Conservation (phyloP, 2,329 filamentous ascomycete genomes). For the Colletotrichum sp. region DNA sequence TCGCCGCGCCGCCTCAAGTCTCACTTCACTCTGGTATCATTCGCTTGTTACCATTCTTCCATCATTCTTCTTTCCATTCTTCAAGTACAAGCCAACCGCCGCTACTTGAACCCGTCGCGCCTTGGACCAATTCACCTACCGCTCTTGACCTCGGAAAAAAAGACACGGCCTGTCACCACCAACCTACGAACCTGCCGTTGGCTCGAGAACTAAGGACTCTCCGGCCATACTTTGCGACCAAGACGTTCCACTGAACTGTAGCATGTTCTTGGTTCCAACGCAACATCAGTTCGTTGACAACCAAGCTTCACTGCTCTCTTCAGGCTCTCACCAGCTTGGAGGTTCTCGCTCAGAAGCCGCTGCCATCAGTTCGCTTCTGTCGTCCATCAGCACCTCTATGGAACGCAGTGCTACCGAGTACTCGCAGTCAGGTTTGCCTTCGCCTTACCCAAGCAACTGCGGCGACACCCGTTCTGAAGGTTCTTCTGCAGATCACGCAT, state of each 20-base stretch:
- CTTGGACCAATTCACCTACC: slow-evolving; percentile 1
- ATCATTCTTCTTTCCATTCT: slow-evolving; percentile 21
- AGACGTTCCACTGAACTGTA: slow-evolving; percentile 32
- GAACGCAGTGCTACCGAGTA: slow-evolving; percentile 74
- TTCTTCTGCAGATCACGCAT: slow-evolving; percentile 85
- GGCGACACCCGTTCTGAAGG: slow-evolving; percentile 82
- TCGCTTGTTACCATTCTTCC: slow-evolving; percentile 10
- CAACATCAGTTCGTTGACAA: slow-evolving; percentile 34
- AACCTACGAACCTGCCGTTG: slow-evolving; percentile 24
- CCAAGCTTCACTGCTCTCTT: slow-evolving; percentile 32
- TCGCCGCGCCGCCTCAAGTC: slow-evolving; percentile 24
- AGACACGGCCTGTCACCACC: slow-evolving; percentile 9
- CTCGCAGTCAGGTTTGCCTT: slow-evolving; percentile 87
- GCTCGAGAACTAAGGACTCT: slow-evolving; percentile 35
- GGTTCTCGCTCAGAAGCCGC: slow-evolving; percentile 29
- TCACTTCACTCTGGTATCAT: slow-evolving; percentile 16
- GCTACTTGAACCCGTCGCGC: slow-evolving; percentile 16
- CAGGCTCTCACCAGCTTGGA: slow-evolving; percentile 28
- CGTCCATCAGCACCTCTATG: slow-evolving; percentile 47
- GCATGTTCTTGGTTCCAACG: slow-evolving; percentile 37
- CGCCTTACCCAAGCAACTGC: slow-evolving; percentile 70
- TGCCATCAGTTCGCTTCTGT: slow-evolving; percentile 31
- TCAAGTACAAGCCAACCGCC: slow-evolving; percentile 17
- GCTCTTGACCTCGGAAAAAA: slow-evolving; percentile 1
- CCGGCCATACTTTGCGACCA: slow-evolving; percentile 22